phyloP scores from a whole-genome alignment of 2,329 filamentous ascomycete genomes.

The Zymoseptoria tritici region DNA sequence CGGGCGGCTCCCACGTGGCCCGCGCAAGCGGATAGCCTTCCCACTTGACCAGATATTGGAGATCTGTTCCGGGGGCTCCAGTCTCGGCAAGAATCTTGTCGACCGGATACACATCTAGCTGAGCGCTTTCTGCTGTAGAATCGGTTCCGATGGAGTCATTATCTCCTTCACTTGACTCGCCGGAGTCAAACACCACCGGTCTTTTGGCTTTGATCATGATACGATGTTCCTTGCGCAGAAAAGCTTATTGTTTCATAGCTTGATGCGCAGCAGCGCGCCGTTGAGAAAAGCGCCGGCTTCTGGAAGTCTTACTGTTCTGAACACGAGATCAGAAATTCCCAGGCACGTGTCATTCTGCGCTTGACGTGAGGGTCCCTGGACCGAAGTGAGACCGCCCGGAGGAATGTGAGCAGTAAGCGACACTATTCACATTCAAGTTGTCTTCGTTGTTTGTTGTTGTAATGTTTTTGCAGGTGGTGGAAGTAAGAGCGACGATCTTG shows the following conservation, averaged over 20 bases:
- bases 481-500: background rate
- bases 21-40: constrained; percentile 21
- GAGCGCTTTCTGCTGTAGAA: constrained; percentile 19
- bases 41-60: constrained; percentile 28
- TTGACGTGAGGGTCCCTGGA: background rate
- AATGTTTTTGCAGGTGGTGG: background rate
- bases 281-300: background rate
- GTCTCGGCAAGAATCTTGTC: constrained; percentile 25
- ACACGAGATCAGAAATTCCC: background rate
- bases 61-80: background rate
- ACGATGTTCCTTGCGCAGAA: background rate
- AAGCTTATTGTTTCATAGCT: background rate
- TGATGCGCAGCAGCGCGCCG: background rate
- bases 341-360: background rate
- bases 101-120: constrained; percentile 22
- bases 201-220: background rate
- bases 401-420: background rate
- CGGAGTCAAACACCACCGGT: background rate
- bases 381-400: background rate
- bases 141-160: constrained; percentile 23
- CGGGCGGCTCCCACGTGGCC: constrained; percentile 26
- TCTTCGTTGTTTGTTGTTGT: background rate
- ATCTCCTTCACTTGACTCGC: constrained; percentile 15
- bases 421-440: too few relatives aligned
- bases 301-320: background rate